phyloP scores from a whole-genome alignment of 176 grass and related monocot genomes.

The Eremochloa ophiuroides region DNA sequence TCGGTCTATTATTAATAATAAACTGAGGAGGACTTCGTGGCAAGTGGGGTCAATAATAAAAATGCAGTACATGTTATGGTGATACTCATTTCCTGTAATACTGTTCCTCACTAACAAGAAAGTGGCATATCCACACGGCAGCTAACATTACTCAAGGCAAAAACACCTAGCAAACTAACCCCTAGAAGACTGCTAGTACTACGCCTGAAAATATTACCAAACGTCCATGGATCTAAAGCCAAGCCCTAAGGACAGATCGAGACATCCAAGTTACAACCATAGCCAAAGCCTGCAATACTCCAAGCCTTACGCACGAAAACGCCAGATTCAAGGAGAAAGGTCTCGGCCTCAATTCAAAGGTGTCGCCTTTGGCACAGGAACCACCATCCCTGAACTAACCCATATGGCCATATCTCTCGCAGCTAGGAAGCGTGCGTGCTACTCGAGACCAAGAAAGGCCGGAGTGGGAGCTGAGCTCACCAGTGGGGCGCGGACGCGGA shows the following conservation, averaged over 20 bases:
- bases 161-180: not conserved
- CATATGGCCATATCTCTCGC: not conserved
- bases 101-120: conserved; percentile 11
- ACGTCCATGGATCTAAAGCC: not conserved
- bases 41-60: not conserved
- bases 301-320: not conserved
- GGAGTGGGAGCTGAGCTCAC: not conserved
- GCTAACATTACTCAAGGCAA: not conserved
- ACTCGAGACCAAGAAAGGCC: not conserved
- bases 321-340: conserved; percentile 9
- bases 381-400: not conserved
- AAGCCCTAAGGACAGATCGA: not conserved
- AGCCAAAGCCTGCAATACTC: not conserved
- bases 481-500: conserved; percentile 17
- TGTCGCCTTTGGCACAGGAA: conserved; percentile 3
- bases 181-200: not conserved
- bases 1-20: not conserved
- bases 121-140: not conserved
- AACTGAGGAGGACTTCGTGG: not conserved
- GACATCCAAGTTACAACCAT: not conserved
- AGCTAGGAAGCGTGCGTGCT: not conserved
- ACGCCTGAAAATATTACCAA: not conserved
- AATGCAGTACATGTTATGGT: not conserved
- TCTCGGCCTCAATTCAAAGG: not conserved
- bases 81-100: not conserved